Evolutionary conservation across 371 early-diverging fungal genomes (phyloP).

Genomic region (Actinomucor elegans): DNA sequence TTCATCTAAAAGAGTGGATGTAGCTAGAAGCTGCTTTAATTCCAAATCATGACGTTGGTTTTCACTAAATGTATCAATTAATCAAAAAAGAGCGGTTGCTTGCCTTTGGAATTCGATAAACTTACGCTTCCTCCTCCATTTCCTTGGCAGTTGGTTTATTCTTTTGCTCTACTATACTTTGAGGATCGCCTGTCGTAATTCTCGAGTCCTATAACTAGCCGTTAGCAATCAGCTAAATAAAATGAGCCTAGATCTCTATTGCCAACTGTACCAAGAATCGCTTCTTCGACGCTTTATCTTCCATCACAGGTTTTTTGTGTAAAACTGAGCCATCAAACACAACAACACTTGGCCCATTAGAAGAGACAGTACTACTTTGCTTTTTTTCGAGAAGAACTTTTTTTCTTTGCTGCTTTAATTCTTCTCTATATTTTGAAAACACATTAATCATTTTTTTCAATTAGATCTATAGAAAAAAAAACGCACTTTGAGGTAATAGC

Average conservation of each 20-base stretch:
- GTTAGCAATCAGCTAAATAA: not conserved
- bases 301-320: constrained; percentile 22
- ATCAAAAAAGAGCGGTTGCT: too few relatives aligned
- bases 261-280: constrained; percentile 50
- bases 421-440: not conserved
- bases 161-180: constrained; percentile 2
- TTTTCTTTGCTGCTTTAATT: constrained; percentile 6
- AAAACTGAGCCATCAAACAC: constrained; percentile 41
- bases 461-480: too few relatives aligned
- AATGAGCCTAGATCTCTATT: not conserved
- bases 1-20: constrained; percentile 45
- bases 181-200: constrained; percentile 22
- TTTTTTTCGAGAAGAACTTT: not conserved
- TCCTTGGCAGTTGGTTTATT: constrained; percentile 24
- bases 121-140: constrained; percentile 39
- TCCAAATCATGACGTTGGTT: constrained; percentile 42
- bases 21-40: constrained; percentile 37
- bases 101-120: too few relatives aligned
- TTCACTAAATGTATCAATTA: constrained; percentile 25
- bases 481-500: constrained; percentile 13
- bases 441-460: not conserved
- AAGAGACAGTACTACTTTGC: not conserved
- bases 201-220: constrained; percentile 39
- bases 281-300: constrained; percentile 33
- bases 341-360: constrained; percentile 34